Base-by-base conservation (phyloP, 192 early-diverging fungal species). In the Coemansia sp. region DNA sequence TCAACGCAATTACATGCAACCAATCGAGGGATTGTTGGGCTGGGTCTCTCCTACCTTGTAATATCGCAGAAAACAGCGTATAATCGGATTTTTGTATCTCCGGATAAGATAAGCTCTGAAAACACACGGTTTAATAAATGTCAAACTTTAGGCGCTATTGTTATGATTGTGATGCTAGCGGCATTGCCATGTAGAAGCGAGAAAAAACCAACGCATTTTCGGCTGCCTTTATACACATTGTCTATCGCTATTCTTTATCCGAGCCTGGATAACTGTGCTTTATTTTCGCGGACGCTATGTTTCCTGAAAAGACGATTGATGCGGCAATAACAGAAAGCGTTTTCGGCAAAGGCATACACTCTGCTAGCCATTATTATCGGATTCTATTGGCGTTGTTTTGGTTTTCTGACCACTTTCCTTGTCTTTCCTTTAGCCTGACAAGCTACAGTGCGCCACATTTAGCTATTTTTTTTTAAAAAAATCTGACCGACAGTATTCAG, bases 1-100 rank as follows among this genome's bases (percentile, higher is more conserved):
- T 56, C 32, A 56, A 56, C 55, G 55, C 55, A 56, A 16, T 40
- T 6, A 1, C 34, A 36, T 59, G 57, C 36, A 40, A 7, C 17
- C 57, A 59, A 59, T 59, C 57, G 57, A 40, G 32, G 55, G 30
- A 16, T 12, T 33, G 55, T 56, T 32, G 14, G n/a, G 14, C 30
- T n/a, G 30, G 2, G 32, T 32, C 14, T 32, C 20, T 30, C 14
- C 14, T 32, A 56, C 29, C 31, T 56, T 56, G 14, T n/a, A 32
- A 31, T 16, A 16, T n/a, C 12, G 18, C 31, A 56, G 55, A 56
- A 56, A 56, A 32, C 55, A 56, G 30, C 42, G 3, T 45, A 45
- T 12, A 45, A 8, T 45, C 42, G 12, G 42, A 8, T 45, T 45
- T 16, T 45, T 16, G 7, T 45, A 12, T 45, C 42, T 8, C 7